phyloP scores from a whole-genome alignment of 2,329 filamentous ascomycete species.

The Phyllosticta ampelicida region DNA sequence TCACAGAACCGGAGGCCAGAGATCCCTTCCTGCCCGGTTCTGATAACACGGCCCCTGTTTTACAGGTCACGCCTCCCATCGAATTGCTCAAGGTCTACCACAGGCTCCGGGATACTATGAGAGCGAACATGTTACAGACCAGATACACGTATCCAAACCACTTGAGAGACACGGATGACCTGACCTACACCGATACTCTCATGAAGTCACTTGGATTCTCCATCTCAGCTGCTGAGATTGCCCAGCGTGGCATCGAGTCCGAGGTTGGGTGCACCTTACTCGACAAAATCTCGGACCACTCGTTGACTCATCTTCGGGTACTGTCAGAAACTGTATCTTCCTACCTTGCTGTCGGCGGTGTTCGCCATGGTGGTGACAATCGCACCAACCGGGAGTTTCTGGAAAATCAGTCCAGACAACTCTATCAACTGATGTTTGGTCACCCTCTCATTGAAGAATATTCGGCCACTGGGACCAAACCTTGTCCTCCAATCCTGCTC shows the following conservation, averaged over 20 bases:
- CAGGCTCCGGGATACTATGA: conserved; percentile 45
- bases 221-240: conserved; percentile 81
- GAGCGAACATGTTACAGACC: conserved; percentile 39
- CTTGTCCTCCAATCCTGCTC: conserved; percentile 46
- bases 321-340: conserved; percentile 80
- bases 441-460: conserved; percentile 32
- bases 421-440: conserved; percentile 63
- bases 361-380: conserved; percentile 47
- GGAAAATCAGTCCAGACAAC: conserved; percentile 58
- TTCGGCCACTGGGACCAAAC: conserved; percentile 32
- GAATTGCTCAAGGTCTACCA: conserved; percentile 47
- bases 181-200: conserved; percentile 47
- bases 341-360: conserved; percentile 66
- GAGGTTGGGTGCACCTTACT: conserved; percentile 61
- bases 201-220: conserved; percentile 66
- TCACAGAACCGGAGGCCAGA: background rate
- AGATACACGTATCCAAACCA: conserved; percentile 33
- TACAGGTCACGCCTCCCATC: conserved; percentile 18
- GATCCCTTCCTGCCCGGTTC: background rate
- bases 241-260: conserved; percentile 73
- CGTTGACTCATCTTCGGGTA: conserved; percentile 76
- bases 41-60: background rate
- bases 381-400: conserved; percentile 56
- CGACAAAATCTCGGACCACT: conserved; percentile 73
- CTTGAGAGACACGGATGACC: conserved; percentile 32